Evolutionary conservation across 768 basidiomycete species (phyloP).

Genomic region (Lentinula boryana): DNA sequence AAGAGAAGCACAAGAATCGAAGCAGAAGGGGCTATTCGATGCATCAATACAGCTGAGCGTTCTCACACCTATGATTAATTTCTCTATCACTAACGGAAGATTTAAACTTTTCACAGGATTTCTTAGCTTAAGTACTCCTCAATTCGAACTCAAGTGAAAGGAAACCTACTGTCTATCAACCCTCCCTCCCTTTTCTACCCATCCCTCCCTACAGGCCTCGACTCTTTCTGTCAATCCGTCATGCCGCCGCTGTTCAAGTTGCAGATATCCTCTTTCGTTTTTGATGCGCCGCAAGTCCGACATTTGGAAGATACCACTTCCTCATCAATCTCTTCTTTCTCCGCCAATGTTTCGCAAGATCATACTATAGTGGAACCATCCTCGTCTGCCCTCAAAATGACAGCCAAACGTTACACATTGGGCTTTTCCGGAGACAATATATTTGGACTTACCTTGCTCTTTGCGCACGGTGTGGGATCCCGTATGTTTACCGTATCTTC

Average conservation of each 20-base stretch:
- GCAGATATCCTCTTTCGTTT: neutral
- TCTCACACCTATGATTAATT: neutral
- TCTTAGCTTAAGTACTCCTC: neutral
- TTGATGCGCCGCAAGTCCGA: neutral
- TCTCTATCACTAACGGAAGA: neutral
- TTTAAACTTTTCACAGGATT: neutral
- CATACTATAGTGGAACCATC: neutral
- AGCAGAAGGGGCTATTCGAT: neutral
- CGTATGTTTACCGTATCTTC: slow-evolving; percentile 25
- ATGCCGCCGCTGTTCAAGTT: neutral
- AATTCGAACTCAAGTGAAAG: neutral
- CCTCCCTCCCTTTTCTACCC: neutral
- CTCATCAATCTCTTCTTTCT: neutral
- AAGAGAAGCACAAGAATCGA: neutral
- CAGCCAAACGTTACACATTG: slow-evolving; percentile 37
- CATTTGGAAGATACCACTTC: neutral
- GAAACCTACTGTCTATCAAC: neutral
- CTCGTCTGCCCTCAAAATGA: slow-evolving; percentile 27
- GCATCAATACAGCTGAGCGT: neutral
- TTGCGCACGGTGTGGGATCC: slow-evolving; percentile 41
- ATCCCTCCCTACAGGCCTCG: neutral
- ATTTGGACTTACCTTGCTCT: slow-evolving; percentile 36
- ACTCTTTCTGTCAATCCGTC: neutral
- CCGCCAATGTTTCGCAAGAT: neutral
- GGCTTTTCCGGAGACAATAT: slow-evolving; percentile 18